Percentiles rank a stretch among this genome's conserved stretches.
phyloP scores from a whole-genome alignment of 306 rosid genomes.

The Luffa aegyptiaca region DNA sequence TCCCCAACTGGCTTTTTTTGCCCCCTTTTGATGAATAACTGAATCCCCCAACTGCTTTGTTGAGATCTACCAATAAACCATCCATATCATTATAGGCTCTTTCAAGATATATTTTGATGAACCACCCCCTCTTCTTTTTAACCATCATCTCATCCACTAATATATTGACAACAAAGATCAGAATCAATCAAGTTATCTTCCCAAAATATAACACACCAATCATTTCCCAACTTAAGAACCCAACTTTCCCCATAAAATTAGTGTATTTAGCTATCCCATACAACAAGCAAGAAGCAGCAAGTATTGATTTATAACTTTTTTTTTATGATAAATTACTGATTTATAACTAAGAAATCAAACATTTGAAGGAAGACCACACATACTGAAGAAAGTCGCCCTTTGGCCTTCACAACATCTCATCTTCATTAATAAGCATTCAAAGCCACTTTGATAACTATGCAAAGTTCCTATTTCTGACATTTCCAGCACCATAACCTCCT shows the following conservation, averaged over 20 bases:
- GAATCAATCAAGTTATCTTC: background rate
- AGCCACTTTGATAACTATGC: background rate
- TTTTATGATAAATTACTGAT: too few species aligned
- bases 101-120: background rate
- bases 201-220: background rate
- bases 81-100: background rate
- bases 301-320: background rate
- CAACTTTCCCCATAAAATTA: background rate
- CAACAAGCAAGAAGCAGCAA: background rate
- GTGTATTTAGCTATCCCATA: background rate
- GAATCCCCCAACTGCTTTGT: too few species aligned
- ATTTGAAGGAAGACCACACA: background rate
- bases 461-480: background rate
- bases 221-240: background rate
- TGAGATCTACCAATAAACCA: too few species aligned
- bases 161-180: background rate
- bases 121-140: background rate
- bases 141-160: background rate
- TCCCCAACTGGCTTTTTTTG: too few species aligned
- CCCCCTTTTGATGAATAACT: too few species aligned
- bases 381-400: background rate
- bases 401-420: background rate
- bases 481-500: background rate
- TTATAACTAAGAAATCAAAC: background rate
- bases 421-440: background rate